A percentile compares a stretch with the other conserved stretches of the same genome.
These are phyloP conservation scores for Opeltia flavorubescens DNA, from an alignment of 495 filamentous ascomycete genomes.

Conservation along the genomic window DNA sequence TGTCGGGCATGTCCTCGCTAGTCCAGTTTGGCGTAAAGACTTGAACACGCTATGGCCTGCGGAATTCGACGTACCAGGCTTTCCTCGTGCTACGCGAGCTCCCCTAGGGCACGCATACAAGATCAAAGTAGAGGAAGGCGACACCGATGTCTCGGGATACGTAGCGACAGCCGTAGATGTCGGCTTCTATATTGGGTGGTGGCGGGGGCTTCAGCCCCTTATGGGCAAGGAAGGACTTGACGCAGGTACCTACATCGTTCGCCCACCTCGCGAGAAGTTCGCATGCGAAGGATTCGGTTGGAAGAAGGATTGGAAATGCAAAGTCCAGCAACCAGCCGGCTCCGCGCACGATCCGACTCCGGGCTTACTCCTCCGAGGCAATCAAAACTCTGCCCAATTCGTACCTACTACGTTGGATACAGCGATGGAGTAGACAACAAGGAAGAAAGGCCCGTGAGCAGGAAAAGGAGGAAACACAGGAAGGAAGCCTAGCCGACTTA, in stretches of 20 bases:
- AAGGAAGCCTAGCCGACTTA: no score
- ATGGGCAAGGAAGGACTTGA: constrained; percentile 10
- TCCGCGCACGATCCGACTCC: not conserved
- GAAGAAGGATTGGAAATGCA: not conserved
- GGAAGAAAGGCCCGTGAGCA: no score
- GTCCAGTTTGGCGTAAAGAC: not conserved
- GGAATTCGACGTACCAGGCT: constrained; percentile 4
- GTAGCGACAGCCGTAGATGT: not conserved
- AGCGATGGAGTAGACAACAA: no score
- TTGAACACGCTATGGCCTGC: not conserved
- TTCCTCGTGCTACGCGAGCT: constrained; percentile 1
- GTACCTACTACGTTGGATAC: no score
- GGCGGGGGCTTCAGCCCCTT: constrained; percentile 2
- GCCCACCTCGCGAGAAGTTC: not conserved
- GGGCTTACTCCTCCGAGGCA: no score
- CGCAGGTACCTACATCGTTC: not conserved
- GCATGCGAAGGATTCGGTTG: not conserved
- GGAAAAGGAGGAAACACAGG: no score
- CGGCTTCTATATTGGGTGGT: constrained; percentile 6
- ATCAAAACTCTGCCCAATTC: no score
- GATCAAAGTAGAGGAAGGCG: not conserved
- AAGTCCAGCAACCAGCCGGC: constrained; percentile 1
- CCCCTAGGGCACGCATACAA: constrained; percentile 5
- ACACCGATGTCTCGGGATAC: not conserved
- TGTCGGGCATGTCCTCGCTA: not conserved